These are phyloP conservation scores for Hygrophorus russula DNA, from an alignment of 768 basidiomycete species.

Conservation along the genomic window DNA sequence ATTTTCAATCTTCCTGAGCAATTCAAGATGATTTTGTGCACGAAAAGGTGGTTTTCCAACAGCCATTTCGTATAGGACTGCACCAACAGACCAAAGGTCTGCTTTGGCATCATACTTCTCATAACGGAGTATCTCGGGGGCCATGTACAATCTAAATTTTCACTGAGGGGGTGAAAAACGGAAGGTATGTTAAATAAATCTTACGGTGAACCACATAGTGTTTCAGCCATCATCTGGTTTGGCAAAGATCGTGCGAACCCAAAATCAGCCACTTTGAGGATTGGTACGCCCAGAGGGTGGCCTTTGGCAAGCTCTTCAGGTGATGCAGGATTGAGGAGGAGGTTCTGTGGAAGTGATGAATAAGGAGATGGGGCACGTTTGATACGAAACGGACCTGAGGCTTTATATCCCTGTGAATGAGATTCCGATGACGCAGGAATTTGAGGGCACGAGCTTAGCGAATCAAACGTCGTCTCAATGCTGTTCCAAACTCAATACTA, in stretches of 20 bases:
- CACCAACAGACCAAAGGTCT: conserved; percentile 97
- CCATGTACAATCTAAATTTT: conserved; percentile 80
- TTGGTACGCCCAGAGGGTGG: conserved; percentile 85
- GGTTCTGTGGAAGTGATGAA: conserved; percentile 45
- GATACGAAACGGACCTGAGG: conserved; percentile 52
- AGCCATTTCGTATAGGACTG: conserved; percentile 92
- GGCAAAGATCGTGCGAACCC: conserved; percentile 93
- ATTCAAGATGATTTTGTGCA: conserved; percentile 91
- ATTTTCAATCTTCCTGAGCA: conserved; percentile 85
- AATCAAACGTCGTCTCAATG: not conserved
- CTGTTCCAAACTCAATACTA: conserved; percentile 2
- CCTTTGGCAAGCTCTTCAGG: conserved; percentile 74
- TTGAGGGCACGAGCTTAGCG: conserved; percentile 78
- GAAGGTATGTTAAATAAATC: conserved; percentile 19
- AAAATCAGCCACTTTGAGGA: conserved; percentile 96
- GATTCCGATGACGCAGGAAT: conserved; percentile 77
- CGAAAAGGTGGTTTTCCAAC: conserved; percentile 92
- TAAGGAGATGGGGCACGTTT: not conserved
- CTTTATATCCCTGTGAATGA: conserved; percentile 97
- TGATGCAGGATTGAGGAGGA: conserved; percentile 77
- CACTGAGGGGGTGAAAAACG: conserved; percentile 3
- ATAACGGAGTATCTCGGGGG: conserved; percentile 93
- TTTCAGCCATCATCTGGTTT: conserved; percentile 91
- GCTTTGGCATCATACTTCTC: conserved; percentile 98
- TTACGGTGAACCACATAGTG: conserved; percentile 93